Evolutionary conservation across 495 filamentous ascomycete species (phyloP).

Genomic region (Articulospora tetracladia): DNA sequence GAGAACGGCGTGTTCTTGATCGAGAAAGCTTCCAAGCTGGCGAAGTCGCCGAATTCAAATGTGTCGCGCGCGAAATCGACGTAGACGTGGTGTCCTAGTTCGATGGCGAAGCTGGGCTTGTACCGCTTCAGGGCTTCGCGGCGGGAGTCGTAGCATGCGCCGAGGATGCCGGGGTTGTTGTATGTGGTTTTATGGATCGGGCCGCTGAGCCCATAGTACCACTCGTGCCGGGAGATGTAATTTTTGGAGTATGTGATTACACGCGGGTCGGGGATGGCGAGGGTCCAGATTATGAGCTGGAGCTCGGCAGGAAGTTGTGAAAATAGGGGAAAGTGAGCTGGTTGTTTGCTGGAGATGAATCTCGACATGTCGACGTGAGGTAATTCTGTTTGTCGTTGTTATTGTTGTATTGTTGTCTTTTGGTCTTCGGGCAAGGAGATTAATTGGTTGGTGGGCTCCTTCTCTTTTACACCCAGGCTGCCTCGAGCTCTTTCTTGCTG

Average conservation of each 20-base stretch:
- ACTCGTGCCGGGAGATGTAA: background rate
- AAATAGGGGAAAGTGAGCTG: background rate
- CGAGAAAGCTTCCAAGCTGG: background rate
- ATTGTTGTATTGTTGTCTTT: too few species aligned
- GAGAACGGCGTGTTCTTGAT: background rate
- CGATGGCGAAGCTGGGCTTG: background rate
- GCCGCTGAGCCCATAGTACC: background rate
- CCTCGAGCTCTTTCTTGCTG: too few species aligned
- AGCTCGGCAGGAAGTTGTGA: background rate
- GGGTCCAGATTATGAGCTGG: background rate
- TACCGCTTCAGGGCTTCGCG: background rate
- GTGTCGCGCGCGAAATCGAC: conserved; percentile 1
- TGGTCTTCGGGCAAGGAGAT: too few species aligned
- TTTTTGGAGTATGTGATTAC: background rate
- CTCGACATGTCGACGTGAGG: too few species aligned
- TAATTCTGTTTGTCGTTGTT: too few species aligned
- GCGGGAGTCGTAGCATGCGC: conserved; percentile 2
- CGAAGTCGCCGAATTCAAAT: conserved; percentile 1
- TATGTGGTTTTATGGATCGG: background rate
- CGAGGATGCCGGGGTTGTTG: background rate
- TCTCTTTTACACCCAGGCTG: too few species aligned
- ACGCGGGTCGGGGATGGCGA: background rate
- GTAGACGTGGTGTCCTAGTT: background rate
- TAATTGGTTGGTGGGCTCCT: too few species aligned
- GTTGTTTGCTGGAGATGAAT: background rate